Conservation (phyloP, 2,329 filamentous ascomycete species). For the Bipolaris oryzae region DNA sequence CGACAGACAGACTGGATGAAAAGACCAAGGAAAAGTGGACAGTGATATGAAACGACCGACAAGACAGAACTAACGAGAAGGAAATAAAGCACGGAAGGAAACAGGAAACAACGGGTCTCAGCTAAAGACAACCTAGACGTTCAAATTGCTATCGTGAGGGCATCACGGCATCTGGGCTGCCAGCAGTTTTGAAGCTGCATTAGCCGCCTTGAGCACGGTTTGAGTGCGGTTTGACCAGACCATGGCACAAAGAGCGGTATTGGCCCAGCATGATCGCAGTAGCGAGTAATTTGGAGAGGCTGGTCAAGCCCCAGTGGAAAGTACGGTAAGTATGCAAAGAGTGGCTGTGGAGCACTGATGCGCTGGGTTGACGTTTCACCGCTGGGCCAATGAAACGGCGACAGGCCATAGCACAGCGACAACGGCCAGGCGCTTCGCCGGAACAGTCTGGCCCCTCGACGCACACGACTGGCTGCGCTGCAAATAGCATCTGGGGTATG, state of each 20-base stretch:
- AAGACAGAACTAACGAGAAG: conserved; percentile 25
- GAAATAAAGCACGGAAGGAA: conserved; percentile 29
- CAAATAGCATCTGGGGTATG: conserved; percentile 7
- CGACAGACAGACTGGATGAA: conserved; percentile 23
- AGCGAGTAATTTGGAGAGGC: conserved; percentile 32
- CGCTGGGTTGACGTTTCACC: conserved; percentile 34
- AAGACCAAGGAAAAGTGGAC: conserved; percentile 26
- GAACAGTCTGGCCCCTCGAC: conserved; percentile 12
- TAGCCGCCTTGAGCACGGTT: conserved; percentile 49
- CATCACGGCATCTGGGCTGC: conserved; percentile 34
- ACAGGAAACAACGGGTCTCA: conserved; percentile 32
- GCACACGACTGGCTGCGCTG: conserved; percentile 14
- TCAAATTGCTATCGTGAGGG: conserved; percentile 28
- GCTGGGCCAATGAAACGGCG: conserved; percentile 30
- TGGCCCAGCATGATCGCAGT: conserved; percentile 40
- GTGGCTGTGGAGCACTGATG: conserved; percentile 35
- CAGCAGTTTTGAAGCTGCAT: conserved; percentile 46
- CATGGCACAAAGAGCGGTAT: conserved; percentile 35
- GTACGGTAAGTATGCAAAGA: conserved; percentile 30
- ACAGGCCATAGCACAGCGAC: conserved; percentile 13
- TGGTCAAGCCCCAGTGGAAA: conserved; percentile 26
- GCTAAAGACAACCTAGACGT: conserved; percentile 34
- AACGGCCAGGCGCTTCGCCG: conserved; percentile 29
- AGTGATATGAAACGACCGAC: conserved; percentile 46
- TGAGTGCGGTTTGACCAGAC: conserved; percentile 47